phyloP scores from a whole-genome alignment of 1,284 basidiomycete genomes.

The Leccinum fallax region DNA sequence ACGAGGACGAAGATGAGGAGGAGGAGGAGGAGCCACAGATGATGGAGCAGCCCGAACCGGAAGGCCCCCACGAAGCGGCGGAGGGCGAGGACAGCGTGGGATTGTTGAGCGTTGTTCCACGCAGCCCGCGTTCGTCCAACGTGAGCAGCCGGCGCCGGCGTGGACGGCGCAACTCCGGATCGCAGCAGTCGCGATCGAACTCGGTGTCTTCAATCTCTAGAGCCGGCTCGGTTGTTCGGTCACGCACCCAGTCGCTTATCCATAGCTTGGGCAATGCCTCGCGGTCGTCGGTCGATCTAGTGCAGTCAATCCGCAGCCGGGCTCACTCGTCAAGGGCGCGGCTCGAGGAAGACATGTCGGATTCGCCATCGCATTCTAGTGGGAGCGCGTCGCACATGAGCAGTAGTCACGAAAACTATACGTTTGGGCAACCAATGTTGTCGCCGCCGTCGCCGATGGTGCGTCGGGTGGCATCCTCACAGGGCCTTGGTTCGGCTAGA shows the following conservation, averaged over 20 bases:
- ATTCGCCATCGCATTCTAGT: constrained; percentile 48
- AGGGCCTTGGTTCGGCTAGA: constrained; percentile 15
- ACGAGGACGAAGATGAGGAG: constrained; percentile 44
- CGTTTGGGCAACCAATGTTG: constrained; percentile 60
- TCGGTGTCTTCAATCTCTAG: constrained; percentile 50
- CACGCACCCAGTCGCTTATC: constrained; percentile 63
- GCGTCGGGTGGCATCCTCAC: constrained; percentile 17
- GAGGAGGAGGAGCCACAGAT: constrained; percentile 44
- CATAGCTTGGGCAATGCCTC: constrained; percentile 64
- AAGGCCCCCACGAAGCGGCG: constrained; percentile 57
- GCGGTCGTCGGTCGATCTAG: constrained; percentile 59
- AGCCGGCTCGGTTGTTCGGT: constrained; percentile 52
- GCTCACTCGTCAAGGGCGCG: constrained; percentile 64
- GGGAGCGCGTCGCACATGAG: constrained; percentile 48
- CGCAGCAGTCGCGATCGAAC: constrained; percentile 38
- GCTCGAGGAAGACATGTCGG: constrained; percentile 54
- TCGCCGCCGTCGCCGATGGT: constrained; percentile 26
- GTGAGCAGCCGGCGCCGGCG: constrained; percentile 42
- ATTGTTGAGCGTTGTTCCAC: constrained; percentile 48
- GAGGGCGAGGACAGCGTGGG: constrained; percentile 75
- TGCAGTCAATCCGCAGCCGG: constrained; percentile 47
- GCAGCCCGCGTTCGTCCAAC: constrained; percentile 60
- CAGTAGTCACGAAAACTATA: constrained; percentile 66
- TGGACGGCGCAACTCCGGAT: constrained; percentile 32
- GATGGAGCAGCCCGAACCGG: constrained; percentile 55